Base-by-base conservation (phyloP, 2,329 filamentous ascomycete species). In the Botrytis byssoidea region DNA sequence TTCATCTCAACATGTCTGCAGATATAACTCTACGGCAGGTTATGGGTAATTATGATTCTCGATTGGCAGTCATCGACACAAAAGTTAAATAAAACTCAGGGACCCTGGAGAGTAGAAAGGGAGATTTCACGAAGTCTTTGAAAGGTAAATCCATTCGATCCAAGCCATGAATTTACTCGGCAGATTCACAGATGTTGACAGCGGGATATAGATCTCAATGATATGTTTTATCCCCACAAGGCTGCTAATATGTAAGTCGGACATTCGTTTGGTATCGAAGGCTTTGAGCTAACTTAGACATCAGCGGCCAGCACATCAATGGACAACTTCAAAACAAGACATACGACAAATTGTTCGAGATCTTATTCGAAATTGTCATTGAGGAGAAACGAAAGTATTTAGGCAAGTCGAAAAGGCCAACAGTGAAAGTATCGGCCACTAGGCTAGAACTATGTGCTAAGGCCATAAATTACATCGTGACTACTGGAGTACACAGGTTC, bases 301-400 rank as follows among this genome's bases (percentile, higher is more conserved):
- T 74, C 73, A 79, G 79, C 55, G 75, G 81, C 44, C 79, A 82
- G 20, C 84, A 97, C 48, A 88, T 87, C 64, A 93, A 97, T 80
- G 93, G 92, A 80, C 88, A 88, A n/a, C 51, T 57, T 32, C 51
- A 57, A 57, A 57, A 18, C n/a, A 57, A 57, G 51, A 57, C 51
- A 32, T 97, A 93, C 77, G 92, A 96, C 79, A 88, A 88, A 74
- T 90, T 98, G 61, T 93, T 93, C 78, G 94, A 98, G 79, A 88
- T 89, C 1, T 84, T 98, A 4, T 97, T 98, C 80, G 87, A 88
- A 71, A 91, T 87, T 79, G 88, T 88, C 1, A 81, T 91, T 29
- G 82, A 86, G 22, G 94, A 97, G 77, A 94, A 93, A 80, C 85
- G 89, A 16, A 81, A 83, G 29, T 92, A 89, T 76, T 86, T 60